These are phyloP conservation scores for Circinella minor DNA, from an alignment of 371 early-diverging fungal species.

Conservation along the genomic window DNA sequence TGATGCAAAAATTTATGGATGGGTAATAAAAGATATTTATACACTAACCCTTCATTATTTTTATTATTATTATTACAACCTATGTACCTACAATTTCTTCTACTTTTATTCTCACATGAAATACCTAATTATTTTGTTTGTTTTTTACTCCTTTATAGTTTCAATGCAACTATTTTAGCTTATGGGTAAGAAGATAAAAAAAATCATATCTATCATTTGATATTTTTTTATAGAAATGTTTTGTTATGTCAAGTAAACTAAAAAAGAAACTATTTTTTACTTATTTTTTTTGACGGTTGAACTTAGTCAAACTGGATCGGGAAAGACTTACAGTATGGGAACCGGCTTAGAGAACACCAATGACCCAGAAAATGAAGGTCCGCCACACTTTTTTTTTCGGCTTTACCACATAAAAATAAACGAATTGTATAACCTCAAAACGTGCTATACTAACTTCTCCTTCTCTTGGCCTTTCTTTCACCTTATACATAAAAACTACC, in stretches of 20 bases:
- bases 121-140: constrained; percentile 46
- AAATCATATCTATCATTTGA: constrained; percentile 2
- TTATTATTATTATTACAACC: neutral
- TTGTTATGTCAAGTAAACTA: too few relatives aligned
- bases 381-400: constrained; percentile 1
- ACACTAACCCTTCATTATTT: neutral
- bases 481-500: neutral
- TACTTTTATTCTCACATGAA: neutral
- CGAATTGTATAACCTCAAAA: neutral
- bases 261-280: constrained; percentile 34
- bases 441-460: constrained; percentile 4
- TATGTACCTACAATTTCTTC: too few relatives aligned
- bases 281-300: constrained; percentile 60
- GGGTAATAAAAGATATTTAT: constrained; percentile 66
- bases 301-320: constrained; percentile 55
- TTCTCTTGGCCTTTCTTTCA: neutral
- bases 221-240: neutral
- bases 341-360: constrained; percentile 46
- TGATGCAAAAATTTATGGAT: constrained; percentile 85
- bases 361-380: constrained; percentile 46
- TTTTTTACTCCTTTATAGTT: constrained; percentile 33
- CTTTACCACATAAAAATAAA: neutral
- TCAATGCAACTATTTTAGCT: constrained; percentile 36
- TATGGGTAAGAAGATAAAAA: constrained; percentile 39
- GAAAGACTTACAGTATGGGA: constrained; percentile 64